A percentile compares a stretch with the other conserved stretches of the same genome.
phyloP scores from a whole-genome alignment of 2,329 filamentous ascomycete genomes.

The Aspergillus caelatus region DNA sequence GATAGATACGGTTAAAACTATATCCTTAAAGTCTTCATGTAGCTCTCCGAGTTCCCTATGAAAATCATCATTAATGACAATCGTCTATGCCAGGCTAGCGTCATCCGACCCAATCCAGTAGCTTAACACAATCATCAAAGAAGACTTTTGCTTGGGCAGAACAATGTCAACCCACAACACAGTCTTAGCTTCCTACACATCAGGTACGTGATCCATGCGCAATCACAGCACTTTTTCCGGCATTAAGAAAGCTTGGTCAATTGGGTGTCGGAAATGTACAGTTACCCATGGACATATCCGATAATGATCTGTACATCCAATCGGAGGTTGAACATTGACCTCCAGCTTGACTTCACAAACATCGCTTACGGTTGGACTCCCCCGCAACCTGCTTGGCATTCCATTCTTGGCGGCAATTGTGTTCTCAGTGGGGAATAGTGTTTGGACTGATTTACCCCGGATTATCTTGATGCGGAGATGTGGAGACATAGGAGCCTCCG shows the following conservation, averaged over 20 bases:
- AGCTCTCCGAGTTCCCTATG: not conserved
- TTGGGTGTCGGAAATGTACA: not conserved
- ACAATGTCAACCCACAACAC: not conserved
- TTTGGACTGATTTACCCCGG: not conserved
- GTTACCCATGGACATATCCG: not conserved
- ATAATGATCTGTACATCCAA: not conserved
- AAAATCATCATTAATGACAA: not conserved
- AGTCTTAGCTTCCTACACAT: not conserved
- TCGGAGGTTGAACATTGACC: not conserved
- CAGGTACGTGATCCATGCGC: not conserved
- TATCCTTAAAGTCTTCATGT: not conserved
- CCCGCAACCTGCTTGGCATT: not conserved
- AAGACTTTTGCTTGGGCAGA: not conserved
- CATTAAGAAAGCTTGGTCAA: not conserved
- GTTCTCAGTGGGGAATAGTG: too few species aligned
- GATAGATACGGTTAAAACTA: not conserved
- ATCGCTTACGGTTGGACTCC: not conserved
- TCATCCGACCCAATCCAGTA: too few species aligned
- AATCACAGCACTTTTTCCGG: not conserved
- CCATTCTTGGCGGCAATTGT: not conserved
- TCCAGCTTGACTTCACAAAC: not conserved
- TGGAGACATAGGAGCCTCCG: not conserved
- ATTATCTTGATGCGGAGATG: not conserved
- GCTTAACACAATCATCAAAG: not conserved
- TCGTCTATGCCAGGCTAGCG: too few species aligned